Percentiles rank a stretch among this genome's conserved stretches.
phyloP scores from a whole-genome alignment of 768 basidiomycete species.

The Panaeolus cyanescens region DNA sequence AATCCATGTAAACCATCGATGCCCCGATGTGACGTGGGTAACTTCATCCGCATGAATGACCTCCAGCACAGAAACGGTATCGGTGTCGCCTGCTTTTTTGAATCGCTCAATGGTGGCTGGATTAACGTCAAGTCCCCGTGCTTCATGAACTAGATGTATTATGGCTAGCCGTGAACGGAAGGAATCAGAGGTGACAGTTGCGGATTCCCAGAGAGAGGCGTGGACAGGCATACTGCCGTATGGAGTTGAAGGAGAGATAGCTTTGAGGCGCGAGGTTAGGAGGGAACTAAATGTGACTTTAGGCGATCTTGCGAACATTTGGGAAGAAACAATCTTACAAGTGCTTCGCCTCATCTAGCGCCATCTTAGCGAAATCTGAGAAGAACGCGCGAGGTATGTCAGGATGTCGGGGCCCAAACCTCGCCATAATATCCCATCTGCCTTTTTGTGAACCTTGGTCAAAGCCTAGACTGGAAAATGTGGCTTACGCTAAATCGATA shows the following conservation, averaged over 20 bases:
- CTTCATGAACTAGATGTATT: slow-evolving; percentile 86
- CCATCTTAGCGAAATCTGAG: slow-evolving; percentile 82
- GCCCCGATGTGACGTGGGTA: slow-evolving; percentile 80
- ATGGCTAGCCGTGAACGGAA: slow-evolving; percentile 76
- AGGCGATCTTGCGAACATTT: neutral
- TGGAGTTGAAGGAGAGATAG: slow-evolving; percentile 62
- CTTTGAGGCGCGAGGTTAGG: slow-evolving; percentile 59
- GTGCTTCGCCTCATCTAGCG: slow-evolving; percentile 85
- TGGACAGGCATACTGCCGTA: slow-evolving; percentile 79
- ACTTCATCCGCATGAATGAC: slow-evolving; percentile 83
- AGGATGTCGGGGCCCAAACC: slow-evolving; percentile 64
- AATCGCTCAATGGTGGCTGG: slow-evolving; percentile 78
- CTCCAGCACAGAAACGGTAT: slow-evolving; percentile 69
- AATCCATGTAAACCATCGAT: slow-evolving; percentile 82
- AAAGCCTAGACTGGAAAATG: neutral
- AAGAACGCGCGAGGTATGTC: slow-evolving; percentile 75
- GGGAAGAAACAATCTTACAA: slow-evolving; percentile 41
- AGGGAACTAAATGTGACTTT: slow-evolving; percentile 41
- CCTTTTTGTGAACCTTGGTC: neutral
- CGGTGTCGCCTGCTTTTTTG: slow-evolving; percentile 61
- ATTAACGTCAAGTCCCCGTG: slow-evolving; percentile 82
- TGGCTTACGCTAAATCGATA: slow-evolving; percentile 71
- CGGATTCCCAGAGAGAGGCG: slow-evolving; percentile 80
- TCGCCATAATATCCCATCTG: slow-evolving; percentile 84
- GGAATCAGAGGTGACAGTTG: slow-evolving; percentile 63